phyloP scores from a whole-genome alignment of 768 basidiomycete species.

The Naematelia encephala region DNA sequence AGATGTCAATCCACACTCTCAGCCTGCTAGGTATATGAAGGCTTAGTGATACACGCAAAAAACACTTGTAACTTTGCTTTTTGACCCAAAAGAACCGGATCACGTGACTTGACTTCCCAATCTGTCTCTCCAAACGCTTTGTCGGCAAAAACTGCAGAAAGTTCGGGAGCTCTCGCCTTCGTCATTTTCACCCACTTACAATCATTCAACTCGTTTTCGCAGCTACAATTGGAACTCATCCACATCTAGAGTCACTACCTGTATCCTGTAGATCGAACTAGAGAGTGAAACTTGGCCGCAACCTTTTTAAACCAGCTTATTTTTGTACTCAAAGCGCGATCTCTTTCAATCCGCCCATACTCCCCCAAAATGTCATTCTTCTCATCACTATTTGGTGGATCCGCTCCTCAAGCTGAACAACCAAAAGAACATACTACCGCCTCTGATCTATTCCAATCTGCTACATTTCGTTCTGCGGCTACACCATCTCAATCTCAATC shows the following conservation, averaged over 20 bases:
- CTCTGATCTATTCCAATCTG: constrained; percentile 44
- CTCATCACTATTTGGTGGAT: constrained; percentile 25
- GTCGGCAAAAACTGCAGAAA: constrained; percentile 4
- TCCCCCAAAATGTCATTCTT: constrained; percentile 40
- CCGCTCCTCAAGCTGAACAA: constrained; percentile 10
- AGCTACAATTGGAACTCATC: no score
- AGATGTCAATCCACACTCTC: neutral
- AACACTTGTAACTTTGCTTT: neutral
- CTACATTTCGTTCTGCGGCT: constrained; percentile 34
- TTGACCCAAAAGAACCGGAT: neutral
- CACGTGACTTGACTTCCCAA: neutral
- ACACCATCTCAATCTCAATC: constrained; percentile 22
- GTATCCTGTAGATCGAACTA: no score
- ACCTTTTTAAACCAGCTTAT: no score
- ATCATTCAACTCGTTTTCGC: neutral
- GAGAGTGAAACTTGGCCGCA: no score
- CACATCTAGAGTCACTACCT: no score
- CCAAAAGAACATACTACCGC: constrained; percentile 26
- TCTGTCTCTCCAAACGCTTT: neutral
- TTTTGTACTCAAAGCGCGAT: no score
- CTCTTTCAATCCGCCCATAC: no score
- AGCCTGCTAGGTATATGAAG: neutral
- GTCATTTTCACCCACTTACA: neutral
- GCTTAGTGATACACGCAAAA: neutral
- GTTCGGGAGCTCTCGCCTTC: constrained; percentile 2